Percentiles rank a stretch among this genome's conserved stretches.
Evolutionary conservation across 257 asterid genomes (phyloP).

Genomic region (Solanum ossicruentum): DNA sequence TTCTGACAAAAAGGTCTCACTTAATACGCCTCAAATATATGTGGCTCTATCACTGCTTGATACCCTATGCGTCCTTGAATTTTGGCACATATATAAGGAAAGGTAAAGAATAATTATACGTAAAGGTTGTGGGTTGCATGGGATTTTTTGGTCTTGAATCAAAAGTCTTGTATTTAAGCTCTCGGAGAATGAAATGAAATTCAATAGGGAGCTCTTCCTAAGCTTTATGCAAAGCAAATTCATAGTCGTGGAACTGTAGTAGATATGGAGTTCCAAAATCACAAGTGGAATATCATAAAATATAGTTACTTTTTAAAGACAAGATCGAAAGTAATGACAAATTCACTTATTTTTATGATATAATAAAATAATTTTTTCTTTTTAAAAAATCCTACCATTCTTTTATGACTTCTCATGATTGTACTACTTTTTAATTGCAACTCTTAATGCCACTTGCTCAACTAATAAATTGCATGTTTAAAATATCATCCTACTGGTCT

Average conservation of each 20-base stretch:
- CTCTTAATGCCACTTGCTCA: not conserved
- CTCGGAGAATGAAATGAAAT: not conserved
- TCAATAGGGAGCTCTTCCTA: not conserved
- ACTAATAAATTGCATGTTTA: too few relatives aligned
- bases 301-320: not conserved
- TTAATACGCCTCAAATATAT: too few relatives aligned
- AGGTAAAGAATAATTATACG: too few relatives aligned
- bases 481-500: not conserved
- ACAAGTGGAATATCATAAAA: not conserved
- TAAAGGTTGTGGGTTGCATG: not conserved
- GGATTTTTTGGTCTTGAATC: not conserved
- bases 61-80: too few relatives aligned
- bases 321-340: not conserved
- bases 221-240: not conserved
- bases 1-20: too few relatives aligned
- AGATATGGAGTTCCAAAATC: not conserved
- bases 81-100: not conserved
- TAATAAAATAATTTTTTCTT: accelerated
- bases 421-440: not conserved
- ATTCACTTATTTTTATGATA: not conserved
- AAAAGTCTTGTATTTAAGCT: not conserved
- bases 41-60: too few relatives aligned
- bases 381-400: not conserved
- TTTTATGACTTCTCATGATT: not conserved
- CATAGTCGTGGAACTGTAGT: not conserved